Evolutionary conservation across 768 basidiomycete genomes (phyloP).

Genomic region (Tylopilus cervinicoccineus): DNA sequence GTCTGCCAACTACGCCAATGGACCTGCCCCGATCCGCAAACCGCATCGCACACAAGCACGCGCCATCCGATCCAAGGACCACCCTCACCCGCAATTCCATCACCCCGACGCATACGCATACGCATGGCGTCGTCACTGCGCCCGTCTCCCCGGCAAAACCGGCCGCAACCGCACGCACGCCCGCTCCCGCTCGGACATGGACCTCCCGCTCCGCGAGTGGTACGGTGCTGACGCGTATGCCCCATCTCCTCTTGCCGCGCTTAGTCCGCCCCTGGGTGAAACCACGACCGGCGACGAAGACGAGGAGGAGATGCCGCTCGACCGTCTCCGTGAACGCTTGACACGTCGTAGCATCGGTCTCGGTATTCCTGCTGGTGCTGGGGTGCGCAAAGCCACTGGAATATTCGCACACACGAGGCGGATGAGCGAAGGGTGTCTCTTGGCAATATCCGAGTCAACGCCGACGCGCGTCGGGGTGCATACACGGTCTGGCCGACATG

Average conservation of each 20-base stretch:
- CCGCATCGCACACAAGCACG: neutral
- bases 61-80: neutral
- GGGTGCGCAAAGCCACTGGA: neutral
- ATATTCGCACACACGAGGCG: slow-evolving; percentile 6
- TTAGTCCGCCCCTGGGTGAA: slow-evolving; percentile 18
- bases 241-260: slow-evolving; percentile 10
- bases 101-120: slow-evolving; percentile 10
- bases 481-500: neutral
- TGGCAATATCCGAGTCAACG: slow-evolving; percentile 11
- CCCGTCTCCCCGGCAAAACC: slow-evolving; percentile 16
- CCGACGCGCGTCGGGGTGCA: slow-evolving; percentile 15
- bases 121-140: slow-evolving; percentile 15
- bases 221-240: slow-evolving; percentile 10
- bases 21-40: neutral
- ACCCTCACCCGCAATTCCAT: slow-evolving; percentile 5
- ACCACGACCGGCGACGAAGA: slow-evolving; percentile 6
- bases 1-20: neutral
- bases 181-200: slow-evolving; percentile 10
- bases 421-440: slow-evolving; percentile 20
- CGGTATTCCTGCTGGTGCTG: neutral
- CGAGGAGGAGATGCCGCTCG: slow-evolving; percentile 19
- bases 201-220: slow-evolving; percentile 7
- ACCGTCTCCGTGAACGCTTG: slow-evolving; percentile 10
- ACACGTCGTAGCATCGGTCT: neutral
- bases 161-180: neutral